These are phyloP conservation scores for Canna indica DNA, from an alignment of 176 grass and related monocot genomes.

Conservation along the genomic window DNA sequence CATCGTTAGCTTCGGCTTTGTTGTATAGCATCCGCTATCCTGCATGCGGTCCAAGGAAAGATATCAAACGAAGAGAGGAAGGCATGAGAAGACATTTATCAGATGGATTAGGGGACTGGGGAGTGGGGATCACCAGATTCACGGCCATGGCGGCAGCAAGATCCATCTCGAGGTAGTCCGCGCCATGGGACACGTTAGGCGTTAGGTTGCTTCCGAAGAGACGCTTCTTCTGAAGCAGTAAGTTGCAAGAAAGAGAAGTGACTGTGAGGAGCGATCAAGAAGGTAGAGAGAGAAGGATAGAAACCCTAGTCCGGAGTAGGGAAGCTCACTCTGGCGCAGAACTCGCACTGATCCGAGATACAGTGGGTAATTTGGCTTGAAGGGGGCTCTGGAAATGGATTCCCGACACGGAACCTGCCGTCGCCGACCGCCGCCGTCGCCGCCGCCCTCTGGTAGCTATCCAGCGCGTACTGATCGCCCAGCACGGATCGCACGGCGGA, in stretches of 20 bases:
- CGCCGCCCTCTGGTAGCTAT: slow-evolving; percentile 2
- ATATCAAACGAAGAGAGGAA: not conserved
- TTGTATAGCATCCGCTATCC: slow-evolving; percentile 9
- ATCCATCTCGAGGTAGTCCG: slow-evolving; percentile 40
- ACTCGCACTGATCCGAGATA: slow-evolving; percentile 35
- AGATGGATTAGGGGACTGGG: not conserved
- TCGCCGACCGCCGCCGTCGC: not conserved
- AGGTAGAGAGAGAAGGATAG: not conserved
- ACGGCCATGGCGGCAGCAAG: slow-evolving; percentile 35
- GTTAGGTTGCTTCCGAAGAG: slow-evolving; percentile 19
- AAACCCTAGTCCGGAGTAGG: slow-evolving; percentile 1
- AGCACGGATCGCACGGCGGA: not conserved
- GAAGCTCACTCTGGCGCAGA: slow-evolving; percentile 43
- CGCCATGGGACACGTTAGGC: not conserved
- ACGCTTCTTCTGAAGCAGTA: slow-evolving; percentile 30
- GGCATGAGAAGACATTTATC: not conserved
- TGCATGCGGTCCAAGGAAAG: not conserved
- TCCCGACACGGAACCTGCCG: slow-evolving; percentile 4
- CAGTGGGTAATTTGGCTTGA: slow-evolving; percentile 35
- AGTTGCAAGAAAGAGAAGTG: not conserved
- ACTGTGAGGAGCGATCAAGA: no score
- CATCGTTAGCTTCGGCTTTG: slow-evolving; percentile 10
- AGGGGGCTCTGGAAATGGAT: slow-evolving; percentile 33
- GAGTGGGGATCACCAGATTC: slow-evolving; percentile 14
- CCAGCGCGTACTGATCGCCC: not conserved